Base-by-base conservation (phyloP, 352 stramenopile species). In the Phytophthora colocasiae region DNA sequence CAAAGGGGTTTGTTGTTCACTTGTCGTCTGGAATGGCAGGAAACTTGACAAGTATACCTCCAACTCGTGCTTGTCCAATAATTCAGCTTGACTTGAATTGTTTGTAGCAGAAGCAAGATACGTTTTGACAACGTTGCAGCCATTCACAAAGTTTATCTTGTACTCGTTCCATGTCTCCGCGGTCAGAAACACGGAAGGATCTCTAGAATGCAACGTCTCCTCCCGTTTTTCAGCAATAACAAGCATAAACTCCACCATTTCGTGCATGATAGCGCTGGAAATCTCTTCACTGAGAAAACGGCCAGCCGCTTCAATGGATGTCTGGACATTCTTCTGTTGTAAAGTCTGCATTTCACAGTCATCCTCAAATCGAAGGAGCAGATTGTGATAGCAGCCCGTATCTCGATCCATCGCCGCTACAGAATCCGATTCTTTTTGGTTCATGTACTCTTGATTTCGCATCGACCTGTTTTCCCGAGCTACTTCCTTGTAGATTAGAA, bases 401-500 rank as follows among this genome's bases (percentile, higher is more conserved):
- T 93, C 85, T n/a, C 77, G 77, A 27, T 86, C 73, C 15, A 92
- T 67, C 12, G 75, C 73, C 14, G 77, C 66, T 9, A 78, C 45
- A 1, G 45, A 57, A 43, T 93, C 85, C 17, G 68, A 62, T 34
- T 83, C 69, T 10, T 78, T 61, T 26, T 90, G 85, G 12, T 79
- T 75, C 2, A 63, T 48, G 46, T 95, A 93, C 24, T 77, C 69
- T 54, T 69, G 59, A 31, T 78, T 66, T 7, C 85, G 82, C 46
- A 75, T 69, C 8, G 58, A 50, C 10, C 85, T 72, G 41, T 95
- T 95, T 63, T 90, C 83, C 0, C 58, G 62, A 36, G 74, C 77
- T 50, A 95, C 73, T 22, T 89, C 71, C 47, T 91, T 92, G 79
- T 89, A 95, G 9, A 77, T 45, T 6, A 89, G 34, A 27, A 93